A percentile compares a stretch with the other conserved stretches of the same genome.
These are phyloP conservation scores for Suillus discolor DNA, from an alignment of 768 basidiomycete species.

Conservation along the genomic window DNA sequence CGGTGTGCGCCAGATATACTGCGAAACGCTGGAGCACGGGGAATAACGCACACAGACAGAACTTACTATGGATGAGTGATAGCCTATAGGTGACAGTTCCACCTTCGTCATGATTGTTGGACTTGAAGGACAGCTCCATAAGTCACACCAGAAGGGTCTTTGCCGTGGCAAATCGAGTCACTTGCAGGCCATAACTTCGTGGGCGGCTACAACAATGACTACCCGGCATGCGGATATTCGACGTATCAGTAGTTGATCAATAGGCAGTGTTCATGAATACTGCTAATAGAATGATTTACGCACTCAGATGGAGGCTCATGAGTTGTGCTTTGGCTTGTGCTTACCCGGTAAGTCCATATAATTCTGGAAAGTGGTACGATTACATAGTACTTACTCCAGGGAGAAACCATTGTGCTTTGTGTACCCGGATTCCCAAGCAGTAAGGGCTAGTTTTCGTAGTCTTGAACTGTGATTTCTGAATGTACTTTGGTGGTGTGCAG, in stretches of 20 bases:
- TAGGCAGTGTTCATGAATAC: background rate
- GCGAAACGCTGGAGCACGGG: background rate
- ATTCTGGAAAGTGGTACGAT: background rate
- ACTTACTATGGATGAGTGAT: background rate
- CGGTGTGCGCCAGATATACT: background rate
- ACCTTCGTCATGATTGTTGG: background rate
- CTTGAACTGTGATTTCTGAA: slow-evolving; percentile 3
- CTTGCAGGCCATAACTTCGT: background rate
- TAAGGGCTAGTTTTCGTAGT: slow-evolving; percentile 21
- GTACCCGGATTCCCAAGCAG: slow-evolving; percentile 43
- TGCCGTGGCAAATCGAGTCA: background rate
- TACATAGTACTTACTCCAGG: slow-evolving; percentile 11
- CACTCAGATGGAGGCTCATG: background rate
- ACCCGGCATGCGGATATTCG: background rate
- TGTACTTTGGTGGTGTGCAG: slow-evolving; percentile 51
- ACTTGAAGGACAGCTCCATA: background rate
- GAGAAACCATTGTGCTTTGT: slow-evolving; percentile 42
- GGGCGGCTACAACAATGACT: background rate
- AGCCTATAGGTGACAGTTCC: background rate
- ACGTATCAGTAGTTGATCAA: background rate
- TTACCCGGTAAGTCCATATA: slow-evolving; percentile 25
- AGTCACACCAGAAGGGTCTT: background rate
- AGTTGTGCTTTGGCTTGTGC: background rate
- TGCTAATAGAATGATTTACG: background rate
- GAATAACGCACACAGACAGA: background rate